Evolutionary conservation across 2,329 filamentous ascomycete genomes (phyloP), one percentile per base, ranked within the genome.

Genomic region (Cryphonectria nitschkei): DNA sequence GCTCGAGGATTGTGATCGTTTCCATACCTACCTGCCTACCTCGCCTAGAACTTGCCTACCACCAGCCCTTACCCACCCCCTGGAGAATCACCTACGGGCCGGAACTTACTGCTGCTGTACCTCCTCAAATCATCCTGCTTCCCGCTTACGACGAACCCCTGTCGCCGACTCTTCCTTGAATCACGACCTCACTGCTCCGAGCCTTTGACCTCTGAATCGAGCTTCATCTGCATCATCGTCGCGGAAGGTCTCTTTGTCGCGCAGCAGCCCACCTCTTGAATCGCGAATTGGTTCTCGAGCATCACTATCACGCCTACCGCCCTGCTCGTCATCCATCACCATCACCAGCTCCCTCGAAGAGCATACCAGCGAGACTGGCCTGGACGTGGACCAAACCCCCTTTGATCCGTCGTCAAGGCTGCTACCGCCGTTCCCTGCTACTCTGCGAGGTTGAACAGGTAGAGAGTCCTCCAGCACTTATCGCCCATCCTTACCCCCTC

Each of bases 381-480:
- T 69, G 65, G 69, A 69, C 69, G 71, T 69, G 69, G 69, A 73
- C 69, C 66, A 73, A 52, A 61, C 56, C 63, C 43, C 71, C 71
- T 70, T 70, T 72, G 65, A 69, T 72, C 70, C 71, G 61, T 70
- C 68, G 70, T 68, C 68, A 64, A 67, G 64, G 70, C 67, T 63
- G 67, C 72, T 70, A 69, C 70, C 71, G 68, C 67, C 68, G 62
- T 73, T 71, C 66, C 69, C 67, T 72, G 72, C 68, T 67, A 58
- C 43, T 43, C 50, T 61, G 70, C 70, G 72, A 72, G 72, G 72
- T 68, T 68, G 72, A 73, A 70, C 72, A 72, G 72, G 70, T 73
- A 73, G 70, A 72, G 67, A 70, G 69, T 52, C 50, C 72, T 69
- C 68, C 72, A 72, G 39, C 72, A 63, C 68, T 70, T 72, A 65